A percentile compares a stretch with the other conserved stretches of the same genome.
phyloP scores from a whole-genome alignment of 225 moss, liverwort and hornwort species.

The Neckera pumila region DNA sequence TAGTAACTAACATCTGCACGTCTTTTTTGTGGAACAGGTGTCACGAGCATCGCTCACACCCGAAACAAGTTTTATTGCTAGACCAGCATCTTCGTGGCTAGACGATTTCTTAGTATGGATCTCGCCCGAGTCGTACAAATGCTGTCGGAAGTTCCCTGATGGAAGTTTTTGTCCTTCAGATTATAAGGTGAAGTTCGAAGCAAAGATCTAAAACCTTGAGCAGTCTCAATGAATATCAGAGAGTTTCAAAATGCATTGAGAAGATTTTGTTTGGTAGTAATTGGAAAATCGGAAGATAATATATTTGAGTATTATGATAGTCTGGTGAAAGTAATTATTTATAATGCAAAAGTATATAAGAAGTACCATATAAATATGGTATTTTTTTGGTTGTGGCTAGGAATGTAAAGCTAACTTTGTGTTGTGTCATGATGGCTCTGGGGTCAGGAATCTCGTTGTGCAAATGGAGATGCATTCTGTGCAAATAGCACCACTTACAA shows the following conservation, averaged over 20 bases:
- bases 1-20: not conserved
- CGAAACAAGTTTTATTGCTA: constrained; percentile 67
- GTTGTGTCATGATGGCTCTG: not conserved
- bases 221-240: not conserved
- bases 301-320: not conserved
- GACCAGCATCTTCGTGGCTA: constrained; percentile 87
- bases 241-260: not conserved
- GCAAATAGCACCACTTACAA: constrained; percentile 32
- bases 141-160: constrained; percentile 79
- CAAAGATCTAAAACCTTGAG: not conserved
- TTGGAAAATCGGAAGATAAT: not conserved
- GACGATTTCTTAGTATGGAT: constrained; percentile 93
- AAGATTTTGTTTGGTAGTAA: not conserved
- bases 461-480: constrained; percentile 50
- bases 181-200: constrained; percentile 45
- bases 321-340: not conserved
- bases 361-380: not conserved
- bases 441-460: constrained; percentile 43
- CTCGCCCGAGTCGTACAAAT: constrained; percentile 85
- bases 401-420: not conserved
- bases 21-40: constrained; percentile 33
- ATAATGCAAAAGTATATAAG: not conserved
- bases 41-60: constrained; percentile 65
- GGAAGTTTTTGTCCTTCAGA: constrained; percentile 78
- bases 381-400: not conserved